These are phyloP conservation scores for Flaveria floridana DNA, from an alignment of 140 eudicot genomes.

Conservation along the genomic window DNA sequence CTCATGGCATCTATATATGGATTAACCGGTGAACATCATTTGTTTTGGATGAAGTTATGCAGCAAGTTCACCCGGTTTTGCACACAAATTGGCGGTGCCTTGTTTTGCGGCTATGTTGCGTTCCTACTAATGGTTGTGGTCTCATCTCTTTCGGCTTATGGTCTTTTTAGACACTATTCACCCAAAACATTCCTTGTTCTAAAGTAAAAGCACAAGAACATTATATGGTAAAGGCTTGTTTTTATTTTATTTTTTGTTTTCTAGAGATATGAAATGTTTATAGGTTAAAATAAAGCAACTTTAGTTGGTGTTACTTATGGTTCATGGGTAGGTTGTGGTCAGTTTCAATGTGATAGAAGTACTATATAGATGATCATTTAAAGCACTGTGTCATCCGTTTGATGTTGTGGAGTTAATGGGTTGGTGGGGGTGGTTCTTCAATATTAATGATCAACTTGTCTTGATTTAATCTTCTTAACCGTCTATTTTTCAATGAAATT, in stretches of 20 bases:
- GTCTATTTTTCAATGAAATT: neutral
- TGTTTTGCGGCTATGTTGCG: slow-evolving; percentile 45
- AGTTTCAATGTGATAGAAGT: slow-evolving; percentile 23
- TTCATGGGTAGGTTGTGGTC: slow-evolving; percentile 33
- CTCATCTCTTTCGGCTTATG: slow-evolving; percentile 53
- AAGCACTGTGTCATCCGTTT: slow-evolving; percentile 24
- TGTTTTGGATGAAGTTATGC: slow-evolving; percentile 73
- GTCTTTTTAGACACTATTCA: slow-evolving; percentile 63
- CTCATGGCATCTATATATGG: slow-evolving; percentile 38
- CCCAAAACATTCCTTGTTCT: slow-evolving; percentile 46
- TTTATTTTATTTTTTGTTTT: neutral
- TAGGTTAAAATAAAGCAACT: slow-evolving; percentile 21
- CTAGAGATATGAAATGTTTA: slow-evolving; percentile 1
- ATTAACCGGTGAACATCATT: slow-evolving; percentile 38
- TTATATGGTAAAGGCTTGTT: neutral
- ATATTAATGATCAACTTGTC: slow-evolving; percentile 23
- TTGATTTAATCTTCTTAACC: neutral
- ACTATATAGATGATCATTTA: slow-evolving; percentile 20
- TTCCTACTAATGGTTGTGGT: slow-evolving; percentile 40
- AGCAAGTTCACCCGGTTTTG: slow-evolving; percentile 58
- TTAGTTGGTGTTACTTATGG: slow-evolving; percentile 32
- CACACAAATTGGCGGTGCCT: slow-evolving; percentile 57
- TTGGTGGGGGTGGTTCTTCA: slow-evolving; percentile 23
- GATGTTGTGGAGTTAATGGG: slow-evolving; percentile 24
- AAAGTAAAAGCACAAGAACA: slow-evolving; percentile 22